Base-by-base conservation (phyloP, 2,329 filamentous ascomycete species). In the Sclerotinia borealis region DNA sequence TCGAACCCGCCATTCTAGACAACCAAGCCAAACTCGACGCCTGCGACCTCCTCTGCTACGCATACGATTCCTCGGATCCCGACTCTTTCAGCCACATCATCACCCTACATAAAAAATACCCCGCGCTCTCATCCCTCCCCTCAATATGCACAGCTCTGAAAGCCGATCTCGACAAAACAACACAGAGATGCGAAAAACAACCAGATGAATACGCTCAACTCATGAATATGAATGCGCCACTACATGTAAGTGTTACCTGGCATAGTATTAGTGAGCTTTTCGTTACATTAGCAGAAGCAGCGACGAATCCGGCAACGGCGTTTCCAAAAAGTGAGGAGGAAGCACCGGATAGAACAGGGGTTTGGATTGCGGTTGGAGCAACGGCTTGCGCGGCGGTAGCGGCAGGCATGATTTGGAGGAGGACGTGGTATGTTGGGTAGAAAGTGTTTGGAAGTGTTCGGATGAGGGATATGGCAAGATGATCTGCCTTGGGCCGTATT, bases 171-270 rank as follows among this genome's bases (percentile, higher is more conserved):
- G 95, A 99, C 76, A 96, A 96, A 76, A 96, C 93, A 4, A 97
- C 92, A n/a, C 95, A 99, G 77, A 85, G 95, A 64, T 90, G 90
- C 65, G 92, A 96, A 75, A 79, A 89, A 67, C 93, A 97, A 76
- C 95, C 95, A 1, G 95, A 99, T 74, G 88, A 92, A 67, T 97
- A 97, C 77, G 96, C 93, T 0, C 86, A 88, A 58, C 83, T 84
- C 43, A 79, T 96, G 69, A 93, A 91, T 74, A 96, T 98, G 90
- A 87, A 90, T 62, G 88, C 93, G 3, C 95, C 95, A 7, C 79
- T 98, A 47, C 96, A 99, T 77, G 95, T 97, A 60, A 96, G 92
- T 72, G 92, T 95, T 36, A 95, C 89, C 8, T 99, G 95, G 95
- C 87, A 85, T 72, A 96, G 91, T 71, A 96, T 98, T 69, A 90